Conservation (phyloP, 2,329 filamentous ascomycete species). For the Sarocladium brachiariae region DNA sequence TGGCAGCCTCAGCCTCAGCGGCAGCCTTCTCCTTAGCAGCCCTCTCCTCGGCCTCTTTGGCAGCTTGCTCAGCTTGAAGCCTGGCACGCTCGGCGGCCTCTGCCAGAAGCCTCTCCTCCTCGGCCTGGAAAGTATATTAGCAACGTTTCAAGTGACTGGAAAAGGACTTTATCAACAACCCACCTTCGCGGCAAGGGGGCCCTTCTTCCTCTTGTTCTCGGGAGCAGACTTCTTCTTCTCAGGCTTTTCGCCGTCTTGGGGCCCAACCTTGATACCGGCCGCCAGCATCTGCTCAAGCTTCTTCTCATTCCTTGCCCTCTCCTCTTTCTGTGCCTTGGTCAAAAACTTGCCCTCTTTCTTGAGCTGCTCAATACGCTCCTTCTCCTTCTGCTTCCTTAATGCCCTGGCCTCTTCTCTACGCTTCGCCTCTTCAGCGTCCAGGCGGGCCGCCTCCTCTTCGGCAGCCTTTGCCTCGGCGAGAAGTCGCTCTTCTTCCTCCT, state of each 20-base stretch:
- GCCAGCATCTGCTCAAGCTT: slow-evolving; percentile 82
- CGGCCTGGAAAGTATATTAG: slow-evolving; percentile 38
- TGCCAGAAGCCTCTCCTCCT: slow-evolving; percentile 71
- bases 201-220: slow-evolving; percentile 67
- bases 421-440: slow-evolving; percentile 60
- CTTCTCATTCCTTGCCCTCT: slow-evolving; percentile 69
- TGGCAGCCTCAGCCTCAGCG: slow-evolving; percentile 46
- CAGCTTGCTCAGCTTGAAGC: slow-evolving; percentile 59
- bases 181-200: slow-evolving; percentile 42
- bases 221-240: slow-evolving; percentile 72
- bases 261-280: slow-evolving; percentile 66
- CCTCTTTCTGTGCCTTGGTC: slow-evolving; percentile 79
- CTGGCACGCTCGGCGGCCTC: slow-evolving; percentile 70
- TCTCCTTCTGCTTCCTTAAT: slow-evolving; percentile 78
- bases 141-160: neutral
- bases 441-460: slow-evolving; percentile 58
- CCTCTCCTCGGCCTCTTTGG: slow-evolving; percentile 56
- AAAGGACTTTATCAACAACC: slow-evolving; percentile 10
- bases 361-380: slow-evolving; percentile 77
- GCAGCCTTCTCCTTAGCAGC: slow-evolving; percentile 51
- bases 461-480: slow-evolving; percentile 58
- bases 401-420: slow-evolving; percentile 66
- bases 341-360: slow-evolving; percentile 85
- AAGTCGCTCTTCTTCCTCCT: slow-evolving; percentile 57
- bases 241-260: slow-evolving; percentile 47